Evolutionary conservation across 176 grass and related monocot species (phyloP).

Genomic region (Poa annua): DNA sequence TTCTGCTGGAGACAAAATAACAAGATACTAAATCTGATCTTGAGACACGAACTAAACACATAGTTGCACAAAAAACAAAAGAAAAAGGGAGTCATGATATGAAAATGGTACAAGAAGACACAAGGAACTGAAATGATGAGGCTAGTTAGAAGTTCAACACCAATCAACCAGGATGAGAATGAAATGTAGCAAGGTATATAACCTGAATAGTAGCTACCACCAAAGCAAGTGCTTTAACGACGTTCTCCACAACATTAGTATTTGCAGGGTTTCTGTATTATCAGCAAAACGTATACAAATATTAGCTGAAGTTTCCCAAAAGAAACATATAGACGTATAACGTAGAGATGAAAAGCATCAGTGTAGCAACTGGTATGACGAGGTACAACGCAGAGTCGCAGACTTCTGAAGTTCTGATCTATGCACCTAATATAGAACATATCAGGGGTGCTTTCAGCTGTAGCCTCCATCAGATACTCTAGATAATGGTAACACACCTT

Average conservation of each 20-base stretch:
- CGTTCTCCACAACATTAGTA: constrained; percentile 99
- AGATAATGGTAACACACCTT: not conserved
- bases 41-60: constrained; percentile 7
- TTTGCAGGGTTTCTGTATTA: constrained; percentile 81
- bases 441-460: not conserved
- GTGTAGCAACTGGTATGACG: constrained; percentile 14
- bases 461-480: constrained; percentile 2
- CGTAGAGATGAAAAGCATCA: constrained; percentile 14
- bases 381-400: constrained; percentile 22
- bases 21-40: not conserved
- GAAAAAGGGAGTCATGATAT: constrained; percentile 19
- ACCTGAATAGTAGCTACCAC: constrained; percentile 91
- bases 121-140: constrained; percentile 1
- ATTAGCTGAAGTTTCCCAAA: not conserved
- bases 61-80: constrained; percentile 16
- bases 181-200: constrained; percentile 48
- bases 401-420: constrained; percentile 6
- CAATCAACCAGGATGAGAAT: constrained; percentile 26
- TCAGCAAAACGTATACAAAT: constrained; percentile 37
- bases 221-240: constrained; percentile 89
- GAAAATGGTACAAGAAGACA: constrained; percentile 17
- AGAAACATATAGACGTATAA: constrained; percentile 10
- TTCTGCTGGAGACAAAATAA: constrained; percentile 6
- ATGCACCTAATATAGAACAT: constrained; percentile 25
- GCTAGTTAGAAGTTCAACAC: constrained; percentile 3